phyloP scores from a whole-genome alignment of 805 yeast species.

The Zygoascus flipseniorum region DNA sequence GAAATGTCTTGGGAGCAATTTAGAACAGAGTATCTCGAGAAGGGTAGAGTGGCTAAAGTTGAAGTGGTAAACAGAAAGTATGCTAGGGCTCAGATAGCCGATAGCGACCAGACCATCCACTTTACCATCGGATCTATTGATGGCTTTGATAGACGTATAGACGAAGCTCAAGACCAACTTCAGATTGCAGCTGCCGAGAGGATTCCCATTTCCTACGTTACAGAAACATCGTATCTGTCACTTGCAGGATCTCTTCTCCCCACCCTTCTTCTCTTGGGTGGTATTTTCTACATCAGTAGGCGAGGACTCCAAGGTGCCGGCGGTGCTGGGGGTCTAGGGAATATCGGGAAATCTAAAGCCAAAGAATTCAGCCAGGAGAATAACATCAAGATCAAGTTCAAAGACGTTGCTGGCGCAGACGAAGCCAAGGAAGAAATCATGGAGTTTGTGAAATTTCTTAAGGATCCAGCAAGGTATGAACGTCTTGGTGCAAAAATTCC shows the following conservation, averaged over 20 bases:
- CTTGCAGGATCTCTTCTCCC: conserved; percentile 71
- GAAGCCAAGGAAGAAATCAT: conserved; percentile 96
- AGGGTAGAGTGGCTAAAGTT: conserved; percentile 65
- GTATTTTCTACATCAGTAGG: conserved; percentile 72
- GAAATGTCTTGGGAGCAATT: conserved; percentile 92
- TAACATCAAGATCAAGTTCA: conserved; percentile 78
- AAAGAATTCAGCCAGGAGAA: conserved; percentile 86
- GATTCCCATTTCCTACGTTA: conserved; percentile 73
- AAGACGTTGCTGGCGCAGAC: conserved; percentile 94
- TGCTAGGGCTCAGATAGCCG: conserved; percentile 59
- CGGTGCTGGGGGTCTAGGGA: conserved; percentile 66
- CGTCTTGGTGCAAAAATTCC: conserved; percentile 95
- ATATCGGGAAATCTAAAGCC: conserved; percentile 85
- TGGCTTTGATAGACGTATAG: conserved; percentile 71
- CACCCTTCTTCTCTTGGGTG: conserved; percentile 78
- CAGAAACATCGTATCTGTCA: conserved; percentile 58
- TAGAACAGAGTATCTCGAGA: conserved; percentile 61
- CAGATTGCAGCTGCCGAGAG: conserved; percentile 53
- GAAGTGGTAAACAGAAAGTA: conserved; percentile 66
- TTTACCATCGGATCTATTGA: conserved; percentile 89
- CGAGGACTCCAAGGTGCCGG: conserved; percentile 54
- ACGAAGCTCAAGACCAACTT: conserved; percentile 63
- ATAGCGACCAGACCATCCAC: conserved; percentile 48
- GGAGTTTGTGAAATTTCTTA: conserved; percentile 93
- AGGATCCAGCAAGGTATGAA: conserved; percentile 84